A percentile compares a stretch with the other conserved stretches of the same genome.
phyloP scores from a whole-genome alignment of 805 yeast species.

The Tetrapisispora arboricola region DNA sequence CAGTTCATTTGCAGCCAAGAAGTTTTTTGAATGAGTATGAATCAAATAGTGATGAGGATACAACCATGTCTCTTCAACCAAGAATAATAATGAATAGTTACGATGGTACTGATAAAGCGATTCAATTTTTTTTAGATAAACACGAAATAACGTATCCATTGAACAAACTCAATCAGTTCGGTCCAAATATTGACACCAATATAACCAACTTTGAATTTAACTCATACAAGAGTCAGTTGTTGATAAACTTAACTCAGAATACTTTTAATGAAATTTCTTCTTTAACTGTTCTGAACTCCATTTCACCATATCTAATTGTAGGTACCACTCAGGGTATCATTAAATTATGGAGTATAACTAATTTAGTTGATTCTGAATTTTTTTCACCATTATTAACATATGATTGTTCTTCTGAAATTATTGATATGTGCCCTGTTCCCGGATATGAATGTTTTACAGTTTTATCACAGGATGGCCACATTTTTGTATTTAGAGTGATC shows the following conservation, averaged over 20 bases:
- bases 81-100: conserved; percentile 45
- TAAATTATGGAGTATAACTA: conserved; percentile 67
- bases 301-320: conserved; percentile 57
- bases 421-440: conserved; percentile 40
- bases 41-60: too few relatives aligned
- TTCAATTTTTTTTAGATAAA: conserved; percentile 44
- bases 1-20: conserved; percentile 35
- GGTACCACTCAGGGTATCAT: conserved; percentile 69
- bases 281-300: conserved; percentile 44
- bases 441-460: conserved; percentile 52
- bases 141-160: conserved; percentile 47
- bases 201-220: conserved; percentile 12
- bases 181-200: conserved; percentile 22
- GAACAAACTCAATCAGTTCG: conserved; percentile 61
- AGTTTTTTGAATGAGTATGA: background rate
- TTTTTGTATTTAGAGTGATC: conserved; percentile 31
- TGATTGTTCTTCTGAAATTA: conserved; percentile 41
- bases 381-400: conserved; percentile 39
- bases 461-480: conserved; percentile 30
- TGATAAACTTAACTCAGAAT: conserved; percentile 57
- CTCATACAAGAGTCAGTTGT: conserved; percentile 36
- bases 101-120: conserved; percentile 55
- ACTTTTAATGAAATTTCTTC: conserved; percentile 42
- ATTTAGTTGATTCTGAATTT: conserved; percentile 52
- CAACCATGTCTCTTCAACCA: conserved; percentile 16